These are phyloP conservation scores for Monosporascus ibericus DNA, from an alignment of 2,329 filamentous ascomycete genomes.

Conservation along the genomic window DNA sequence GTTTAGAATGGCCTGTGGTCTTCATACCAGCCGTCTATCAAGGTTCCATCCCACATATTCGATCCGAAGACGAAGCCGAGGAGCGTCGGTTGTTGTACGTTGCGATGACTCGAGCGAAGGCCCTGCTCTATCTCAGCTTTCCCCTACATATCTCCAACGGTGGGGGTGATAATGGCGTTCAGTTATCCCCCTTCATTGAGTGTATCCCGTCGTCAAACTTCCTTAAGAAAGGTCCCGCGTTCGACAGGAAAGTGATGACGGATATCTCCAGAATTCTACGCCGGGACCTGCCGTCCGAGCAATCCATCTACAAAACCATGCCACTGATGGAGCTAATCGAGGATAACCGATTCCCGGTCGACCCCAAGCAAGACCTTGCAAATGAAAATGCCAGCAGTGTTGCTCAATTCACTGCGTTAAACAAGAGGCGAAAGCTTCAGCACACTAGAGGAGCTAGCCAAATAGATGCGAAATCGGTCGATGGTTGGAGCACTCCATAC, in stretches of 20 bases:
- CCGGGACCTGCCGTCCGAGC: slow-evolving; percentile 51
- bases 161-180: slow-evolving; percentile 47
- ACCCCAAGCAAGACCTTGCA: slow-evolving; percentile 45
- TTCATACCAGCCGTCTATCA: slow-evolving; percentile 88
- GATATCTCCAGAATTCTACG: slow-evolving; percentile 67
- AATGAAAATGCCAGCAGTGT: slow-evolving; percentile 16
- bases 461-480: slow-evolving; percentile 28
- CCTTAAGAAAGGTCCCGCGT: slow-evolving; percentile 59
- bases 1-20: slow-evolving; percentile 91
- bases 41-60: slow-evolving; percentile 83
- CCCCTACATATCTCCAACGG: slow-evolving; percentile 61
- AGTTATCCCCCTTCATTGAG: slow-evolving; percentile 67
- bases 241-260: slow-evolving; percentile 56
- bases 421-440: slow-evolving; percentile 22
- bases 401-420: slow-evolving; percentile 9
- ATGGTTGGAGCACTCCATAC: slow-evolving; percentile 34
- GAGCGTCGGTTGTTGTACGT: slow-evolving; percentile 88
- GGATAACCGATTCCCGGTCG: slow-evolving; percentile 63
- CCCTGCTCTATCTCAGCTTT: slow-evolving; percentile 77
- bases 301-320: slow-evolving; percentile 46
- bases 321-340: slow-evolving; percentile 51
- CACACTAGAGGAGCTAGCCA: slow-evolving; percentile 30
- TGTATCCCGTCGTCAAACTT: slow-evolving; percentile 26
- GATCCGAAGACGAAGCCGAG: slow-evolving; percentile 80
- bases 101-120: slow-evolving; percentile 91